phyloP scores from a whole-genome alignment of 2,329 filamentous ascomycete species.

The Ceratocystis albifundus region DNA sequence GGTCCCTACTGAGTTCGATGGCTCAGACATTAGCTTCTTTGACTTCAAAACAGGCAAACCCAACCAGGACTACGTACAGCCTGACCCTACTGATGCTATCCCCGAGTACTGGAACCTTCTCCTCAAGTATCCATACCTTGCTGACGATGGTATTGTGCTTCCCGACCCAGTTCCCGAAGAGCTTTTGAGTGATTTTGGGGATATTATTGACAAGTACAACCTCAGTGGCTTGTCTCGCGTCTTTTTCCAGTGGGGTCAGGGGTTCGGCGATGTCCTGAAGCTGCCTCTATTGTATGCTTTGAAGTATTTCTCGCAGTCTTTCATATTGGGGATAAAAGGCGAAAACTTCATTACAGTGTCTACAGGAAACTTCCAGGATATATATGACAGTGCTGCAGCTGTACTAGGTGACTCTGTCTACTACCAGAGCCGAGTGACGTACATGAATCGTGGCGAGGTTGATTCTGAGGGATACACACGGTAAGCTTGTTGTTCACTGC shows the following conservation, averaged over 20 bases:
- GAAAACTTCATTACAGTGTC: conserved; percentile 80
- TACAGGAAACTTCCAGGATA: conserved; percentile 75
- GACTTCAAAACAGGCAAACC: conserved; percentile 13
- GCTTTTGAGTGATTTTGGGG: conserved; percentile 33
- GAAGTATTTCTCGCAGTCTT: conserved; percentile 28
- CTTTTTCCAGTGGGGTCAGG: conserved; percentile 31
- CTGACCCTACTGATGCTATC: not conserved
- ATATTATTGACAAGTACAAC: conserved; percentile 35
- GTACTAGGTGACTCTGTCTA: conserved; percentile 75
- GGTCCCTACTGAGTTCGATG: not conserved
- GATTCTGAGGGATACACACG: conserved; percentile 70
- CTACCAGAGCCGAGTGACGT: conserved; percentile 84
- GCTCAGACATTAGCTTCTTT: conserved; percentile 6
- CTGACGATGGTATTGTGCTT: conserved; percentile 27
- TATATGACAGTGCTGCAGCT: conserved; percentile 71
- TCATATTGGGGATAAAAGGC: conserved; percentile 58
- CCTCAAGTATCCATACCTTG: conserved; percentile 14
- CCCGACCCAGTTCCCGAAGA: conserved; percentile 37
- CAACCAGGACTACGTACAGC: conserved; percentile 6
- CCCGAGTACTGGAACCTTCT: conserved; percentile 13
- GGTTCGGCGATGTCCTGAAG: conserved; percentile 33
- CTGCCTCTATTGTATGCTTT: conserved; percentile 34
- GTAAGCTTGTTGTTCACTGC: conserved; percentile 43
- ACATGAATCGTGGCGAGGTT: conserved; percentile 75
- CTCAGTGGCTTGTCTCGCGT: conserved; percentile 31